Conservation (phyloP, 352 stramenopile species). For the Phytopythium sindhum region DNA sequence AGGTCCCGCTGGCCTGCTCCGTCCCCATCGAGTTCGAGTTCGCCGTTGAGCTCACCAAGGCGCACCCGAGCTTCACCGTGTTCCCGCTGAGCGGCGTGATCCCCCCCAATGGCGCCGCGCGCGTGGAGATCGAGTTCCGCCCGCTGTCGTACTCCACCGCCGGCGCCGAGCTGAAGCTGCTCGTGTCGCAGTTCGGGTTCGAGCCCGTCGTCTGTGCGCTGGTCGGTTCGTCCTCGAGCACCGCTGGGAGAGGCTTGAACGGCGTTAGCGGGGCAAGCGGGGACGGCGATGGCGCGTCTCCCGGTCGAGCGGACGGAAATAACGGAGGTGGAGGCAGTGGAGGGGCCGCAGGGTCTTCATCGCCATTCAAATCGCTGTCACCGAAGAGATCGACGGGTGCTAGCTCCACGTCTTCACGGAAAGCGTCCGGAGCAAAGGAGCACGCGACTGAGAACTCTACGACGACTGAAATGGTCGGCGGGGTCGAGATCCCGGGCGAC, state of each 20-base stretch:
- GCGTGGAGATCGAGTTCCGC: slow-evolving; percentile 76
- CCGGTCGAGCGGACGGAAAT: background rate
- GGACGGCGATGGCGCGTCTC: background rate
- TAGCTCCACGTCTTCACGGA: background rate
- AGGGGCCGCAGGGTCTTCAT: background rate
- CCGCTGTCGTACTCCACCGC: slow-evolving; percentile 63
- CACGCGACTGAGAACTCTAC: background rate
- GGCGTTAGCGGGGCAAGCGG: background rate
- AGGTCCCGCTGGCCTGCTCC: slow-evolving; percentile 58
- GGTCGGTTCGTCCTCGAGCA: slow-evolving; percentile 52
- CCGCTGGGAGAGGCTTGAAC: background rate
- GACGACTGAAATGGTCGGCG: slow-evolving; percentile 33
- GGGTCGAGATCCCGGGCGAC: slow-evolving; percentile 61
- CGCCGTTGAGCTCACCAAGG: slow-evolving; percentile 55
- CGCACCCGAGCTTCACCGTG: slow-evolving; percentile 76
- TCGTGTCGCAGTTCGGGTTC: slow-evolving; percentile 81
- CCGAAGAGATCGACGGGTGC: background rate
- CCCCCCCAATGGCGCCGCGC: slow-evolving; percentile 53
- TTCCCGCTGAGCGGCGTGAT: slow-evolving; percentile 69
- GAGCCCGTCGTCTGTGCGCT: slow-evolving; percentile 58
- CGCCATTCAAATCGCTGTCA: slow-evolving; percentile 1
- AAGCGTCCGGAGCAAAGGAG: background rate
- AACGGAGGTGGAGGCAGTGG: slow-evolving; percentile 1
- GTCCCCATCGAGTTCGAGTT: slow-evolving; percentile 90
- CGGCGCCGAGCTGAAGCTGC: slow-evolving; percentile 58